These are phyloP conservation scores for Septoria petroselini DNA, from an alignment of 2,329 filamentous ascomycete species.

Conservation along the genomic window DNA sequence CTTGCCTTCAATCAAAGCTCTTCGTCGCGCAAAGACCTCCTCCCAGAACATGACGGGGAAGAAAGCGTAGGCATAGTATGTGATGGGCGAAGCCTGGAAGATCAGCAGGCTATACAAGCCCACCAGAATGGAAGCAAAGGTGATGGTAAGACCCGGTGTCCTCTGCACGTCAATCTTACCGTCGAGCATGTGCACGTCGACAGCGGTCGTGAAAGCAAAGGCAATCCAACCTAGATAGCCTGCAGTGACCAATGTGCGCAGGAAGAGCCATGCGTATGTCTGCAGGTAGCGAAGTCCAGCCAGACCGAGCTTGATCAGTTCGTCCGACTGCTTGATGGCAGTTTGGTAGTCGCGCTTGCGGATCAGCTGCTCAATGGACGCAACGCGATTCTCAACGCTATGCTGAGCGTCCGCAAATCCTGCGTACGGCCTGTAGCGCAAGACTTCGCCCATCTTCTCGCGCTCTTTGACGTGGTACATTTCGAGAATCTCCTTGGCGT, in stretches of 20 bases:
- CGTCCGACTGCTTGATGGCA: constrained; percentile 74
- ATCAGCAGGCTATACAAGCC: constrained; percentile 75
- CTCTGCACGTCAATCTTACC: constrained; percentile 64
- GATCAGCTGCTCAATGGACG: constrained; percentile 67
- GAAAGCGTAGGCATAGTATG: constrained; percentile 87
- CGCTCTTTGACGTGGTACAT: constrained; percentile 96
- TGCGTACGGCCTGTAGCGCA: constrained; percentile 74
- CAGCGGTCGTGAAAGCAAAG: constrained; percentile 82
- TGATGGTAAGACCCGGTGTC: constrained; percentile 55
- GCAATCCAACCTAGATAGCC: constrained; percentile 96
- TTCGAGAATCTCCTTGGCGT: constrained; percentile 82
- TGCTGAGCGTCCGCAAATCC: constrained; percentile 63
- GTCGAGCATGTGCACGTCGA: constrained; percentile 82
- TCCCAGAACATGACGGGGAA: constrained; percentile 98
- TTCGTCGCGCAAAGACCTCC: constrained; percentile 77
- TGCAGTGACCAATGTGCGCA: constrained; percentile 80
- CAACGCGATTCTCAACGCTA: constrained; percentile 64
- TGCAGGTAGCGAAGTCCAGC: constrained; percentile 89
- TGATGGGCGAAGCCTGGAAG: constrained; percentile 71
- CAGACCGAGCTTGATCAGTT: constrained; percentile 72
- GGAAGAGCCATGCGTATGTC: constrained; percentile 97
- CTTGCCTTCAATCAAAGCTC: constrained; percentile 65
- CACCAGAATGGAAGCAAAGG: constrained; percentile 74
- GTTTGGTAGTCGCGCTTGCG: constrained; percentile 63
- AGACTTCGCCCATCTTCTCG: constrained; percentile 69